These are phyloP conservation scores for Penicillium digitatum DNA, from an alignment of 2,329 filamentous ascomycete genomes.

Conservation along the genomic window DNA sequence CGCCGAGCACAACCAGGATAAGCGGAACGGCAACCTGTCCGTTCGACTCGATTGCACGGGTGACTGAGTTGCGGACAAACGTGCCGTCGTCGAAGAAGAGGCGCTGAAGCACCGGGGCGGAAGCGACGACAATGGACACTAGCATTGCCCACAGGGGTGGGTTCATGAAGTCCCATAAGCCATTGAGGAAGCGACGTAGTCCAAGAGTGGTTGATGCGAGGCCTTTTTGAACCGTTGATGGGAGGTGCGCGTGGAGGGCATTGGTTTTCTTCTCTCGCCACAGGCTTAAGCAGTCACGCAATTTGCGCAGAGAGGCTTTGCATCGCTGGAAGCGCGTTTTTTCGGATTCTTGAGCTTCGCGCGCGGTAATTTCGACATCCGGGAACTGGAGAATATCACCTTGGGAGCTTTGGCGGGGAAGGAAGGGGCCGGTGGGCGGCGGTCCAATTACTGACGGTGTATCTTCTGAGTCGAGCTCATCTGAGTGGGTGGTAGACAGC, in stretches of 20 bases:
- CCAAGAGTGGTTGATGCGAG: conserved; percentile 44
- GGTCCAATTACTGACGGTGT: conserved; percentile 27
- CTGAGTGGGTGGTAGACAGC: conserved; percentile 22
- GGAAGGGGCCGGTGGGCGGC: conserved; percentile 35
- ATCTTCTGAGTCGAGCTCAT: conserved; percentile 15
- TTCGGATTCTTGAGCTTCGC: conserved; percentile 22
- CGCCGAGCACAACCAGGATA: conserved; percentile 91
- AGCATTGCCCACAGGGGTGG: conserved; percentile 98
- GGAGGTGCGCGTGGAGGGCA: conserved; percentile 49
- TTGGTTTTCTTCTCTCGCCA: conserved; percentile 22
- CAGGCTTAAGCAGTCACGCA: conserved; percentile 17
- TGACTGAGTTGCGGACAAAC: conserved; percentile 89
- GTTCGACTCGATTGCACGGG: conserved; percentile 76
- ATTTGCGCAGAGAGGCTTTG: conserved; percentile 23
- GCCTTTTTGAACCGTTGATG: conserved; percentile 50
- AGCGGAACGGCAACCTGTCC: conserved; percentile 90
- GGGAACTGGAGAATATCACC: conserved; percentile 61
- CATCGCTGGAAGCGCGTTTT: conserved; percentile 30
- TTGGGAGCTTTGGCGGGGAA: conserved; percentile 39
- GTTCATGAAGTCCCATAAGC: conserved; percentile 94
- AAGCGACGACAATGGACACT: conserved; percentile 82
- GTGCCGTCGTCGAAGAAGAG: conserved; percentile 86
- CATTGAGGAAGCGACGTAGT: conserved; percentile 54
- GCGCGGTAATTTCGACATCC: conserved; percentile 32
- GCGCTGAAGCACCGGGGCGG: conserved; percentile 73